phyloP scores from a whole-genome alignment of 192 early-diverging fungal species.

The Lobulomyces angularis region DNA sequence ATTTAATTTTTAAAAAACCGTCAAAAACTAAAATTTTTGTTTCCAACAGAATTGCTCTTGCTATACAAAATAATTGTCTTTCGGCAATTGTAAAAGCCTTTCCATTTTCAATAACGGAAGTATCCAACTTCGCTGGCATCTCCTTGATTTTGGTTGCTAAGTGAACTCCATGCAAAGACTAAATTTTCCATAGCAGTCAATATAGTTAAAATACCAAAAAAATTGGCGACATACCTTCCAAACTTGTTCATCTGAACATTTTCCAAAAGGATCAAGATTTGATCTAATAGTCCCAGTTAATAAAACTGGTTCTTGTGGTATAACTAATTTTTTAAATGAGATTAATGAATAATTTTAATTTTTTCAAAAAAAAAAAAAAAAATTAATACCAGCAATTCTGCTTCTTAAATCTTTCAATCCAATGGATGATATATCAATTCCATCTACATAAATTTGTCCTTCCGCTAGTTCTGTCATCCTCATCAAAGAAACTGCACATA shows the following conservation, averaged over 20 bases:
- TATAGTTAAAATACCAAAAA: too few species aligned
- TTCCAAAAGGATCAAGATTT: conserved; percentile 70
- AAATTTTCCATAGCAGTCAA: too few species aligned
- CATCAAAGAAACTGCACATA: conserved; percentile 14
- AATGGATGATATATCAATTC: conserved; percentile 44
- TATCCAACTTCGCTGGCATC: conserved; percentile 35
- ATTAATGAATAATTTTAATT: too few species aligned
- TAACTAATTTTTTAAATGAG: too few species aligned
- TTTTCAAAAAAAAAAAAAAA: too few species aligned
- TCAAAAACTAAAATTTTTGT: conserved; percentile 26
- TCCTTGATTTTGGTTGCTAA: conserved; percentile 34
- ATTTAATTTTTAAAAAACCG: conserved; percentile 10
- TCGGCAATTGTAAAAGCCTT: conserved; percentile 19
- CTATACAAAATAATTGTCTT: conserved; percentile 34
- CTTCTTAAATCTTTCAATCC: conserved; percentile 47
- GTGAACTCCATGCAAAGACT: conserved; percentile 42
- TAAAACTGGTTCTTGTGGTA: conserved; percentile 63
- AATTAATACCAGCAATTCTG: conserved; percentile 52
- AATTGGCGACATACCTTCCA: too few species aligned
- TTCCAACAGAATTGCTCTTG: conserved; percentile 26
- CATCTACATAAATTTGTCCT: conserved; percentile 51
- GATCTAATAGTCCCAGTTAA: conserved; percentile 62
- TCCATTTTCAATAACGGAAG: conserved; percentile 27
- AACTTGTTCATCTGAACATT: conserved; percentile 44
- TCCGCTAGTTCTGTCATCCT: conserved; percentile 21